These are phyloP conservation scores for Kwoniella shivajii DNA, from an alignment of 1,284 basidiomycete genomes.

Conservation along the genomic window DNA sequence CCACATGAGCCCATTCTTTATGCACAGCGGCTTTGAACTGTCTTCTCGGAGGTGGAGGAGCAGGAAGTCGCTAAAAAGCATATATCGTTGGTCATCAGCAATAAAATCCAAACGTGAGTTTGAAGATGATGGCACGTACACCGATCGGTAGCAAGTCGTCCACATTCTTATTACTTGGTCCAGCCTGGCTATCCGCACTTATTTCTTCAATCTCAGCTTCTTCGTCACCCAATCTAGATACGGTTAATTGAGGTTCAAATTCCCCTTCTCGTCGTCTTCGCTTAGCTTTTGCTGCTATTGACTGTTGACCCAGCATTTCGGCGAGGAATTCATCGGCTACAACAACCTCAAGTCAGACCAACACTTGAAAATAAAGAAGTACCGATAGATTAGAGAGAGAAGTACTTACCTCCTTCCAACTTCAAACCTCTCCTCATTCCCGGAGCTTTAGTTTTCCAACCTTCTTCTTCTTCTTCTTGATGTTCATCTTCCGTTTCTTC, in stretches of 20 bases:
- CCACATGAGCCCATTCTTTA: slow-evolving; percentile 96
- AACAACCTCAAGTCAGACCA: not conserved
- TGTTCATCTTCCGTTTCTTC: slow-evolving; percentile 49
- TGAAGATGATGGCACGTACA: slow-evolving; percentile 56
- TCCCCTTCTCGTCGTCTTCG: slow-evolving; percentile 39
- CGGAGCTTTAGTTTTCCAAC: slow-evolving; percentile 50
- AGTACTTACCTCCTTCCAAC: slow-evolving; percentile 45
- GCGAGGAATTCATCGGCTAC: slow-evolving; percentile 50
- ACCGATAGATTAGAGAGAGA: not conserved
- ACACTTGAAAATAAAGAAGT: not conserved
- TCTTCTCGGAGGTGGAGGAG: slow-evolving; percentile 44
- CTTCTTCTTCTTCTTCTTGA: slow-evolving; percentile 45
- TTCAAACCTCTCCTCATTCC: slow-evolving; percentile 45
- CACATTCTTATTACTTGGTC: slow-evolving; percentile 60
- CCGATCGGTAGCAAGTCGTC: slow-evolving; percentile 78
- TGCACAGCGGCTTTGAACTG: slow-evolving; percentile 61
- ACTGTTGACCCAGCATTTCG: slow-evolving; percentile 46
- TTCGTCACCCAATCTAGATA: slow-evolving; percentile 40
- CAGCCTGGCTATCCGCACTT: slow-evolving; percentile 16
- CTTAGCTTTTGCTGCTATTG: slow-evolving; percentile 43
- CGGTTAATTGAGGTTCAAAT: slow-evolving; percentile 38
- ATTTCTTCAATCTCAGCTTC: slow-evolving; percentile 24
- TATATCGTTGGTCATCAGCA: slow-evolving; percentile 22
- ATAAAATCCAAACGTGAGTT: not conserved
- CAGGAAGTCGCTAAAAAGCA: slow-evolving; percentile 46